Conservation (phyloP, 208 protist genomes). For the Trypanosoma avium region DNA sequence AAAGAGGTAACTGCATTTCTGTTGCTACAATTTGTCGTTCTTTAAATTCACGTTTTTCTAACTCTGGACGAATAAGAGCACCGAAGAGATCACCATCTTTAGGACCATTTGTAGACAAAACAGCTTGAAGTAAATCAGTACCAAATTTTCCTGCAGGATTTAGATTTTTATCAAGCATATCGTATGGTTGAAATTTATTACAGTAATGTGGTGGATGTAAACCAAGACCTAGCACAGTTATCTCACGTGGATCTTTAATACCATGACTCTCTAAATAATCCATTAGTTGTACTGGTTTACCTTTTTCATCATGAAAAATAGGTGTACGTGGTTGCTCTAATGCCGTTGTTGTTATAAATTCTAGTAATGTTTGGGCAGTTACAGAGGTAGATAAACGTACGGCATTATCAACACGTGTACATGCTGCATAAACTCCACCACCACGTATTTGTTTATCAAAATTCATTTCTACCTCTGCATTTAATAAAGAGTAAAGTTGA, state of each 20-base stretch:
- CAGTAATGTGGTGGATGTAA: conserved; percentile 81
- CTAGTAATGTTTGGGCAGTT: conserved; percentile 65
- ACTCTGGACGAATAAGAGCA: conserved; percentile 69
- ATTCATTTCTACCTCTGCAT: conserved; percentile 61
- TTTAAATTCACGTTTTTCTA: conserved; percentile 80
- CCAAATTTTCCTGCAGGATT: conserved; percentile 77
- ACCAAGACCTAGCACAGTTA: conserved; percentile 88
- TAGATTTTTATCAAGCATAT: conserved; percentile 65
- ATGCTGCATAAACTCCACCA: conserved; percentile 66
- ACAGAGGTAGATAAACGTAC: conserved; percentile 59
- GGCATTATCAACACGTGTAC: conserved; percentile 77
- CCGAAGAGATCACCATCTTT: conserved; percentile 80
- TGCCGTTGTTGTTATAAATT: conserved; percentile 68
- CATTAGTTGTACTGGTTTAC: conserved; percentile 42
- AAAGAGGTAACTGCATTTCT: conserved; percentile 70
- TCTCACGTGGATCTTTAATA: conserved; percentile 55
- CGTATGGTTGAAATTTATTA: conserved; percentile 85
- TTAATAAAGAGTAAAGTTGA: conserved; percentile 78
- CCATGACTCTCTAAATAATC: conserved; percentile 63
- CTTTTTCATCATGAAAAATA: conserved; percentile 44
- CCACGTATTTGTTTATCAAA: conserved; percentile 46
- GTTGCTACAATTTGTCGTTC: conserved; percentile 56
- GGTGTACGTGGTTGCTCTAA: conserved; percentile 62
- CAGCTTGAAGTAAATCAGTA: conserved; percentile 67
- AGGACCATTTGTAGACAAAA: conserved; percentile 71